phyloP scores from a whole-genome alignment of 2,329 filamentous ascomycete genomes.

The Aspergillus sp. region DNA sequence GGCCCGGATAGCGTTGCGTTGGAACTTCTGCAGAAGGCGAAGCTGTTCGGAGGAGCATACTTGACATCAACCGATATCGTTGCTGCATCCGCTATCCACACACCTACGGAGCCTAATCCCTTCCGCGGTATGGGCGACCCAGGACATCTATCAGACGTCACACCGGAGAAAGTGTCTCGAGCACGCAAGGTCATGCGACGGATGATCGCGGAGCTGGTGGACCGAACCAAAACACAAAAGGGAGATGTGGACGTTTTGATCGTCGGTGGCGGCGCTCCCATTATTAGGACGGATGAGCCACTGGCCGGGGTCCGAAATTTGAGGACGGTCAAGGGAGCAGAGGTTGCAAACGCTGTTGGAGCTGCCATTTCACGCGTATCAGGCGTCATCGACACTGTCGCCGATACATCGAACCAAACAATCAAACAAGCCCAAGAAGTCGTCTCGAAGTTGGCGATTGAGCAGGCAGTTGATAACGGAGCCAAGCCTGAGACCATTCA shows the following conservation, averaged over 20 bases:
- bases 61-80: slow-evolving; percentile 65
- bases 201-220: slow-evolving; percentile 13
- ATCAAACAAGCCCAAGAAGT: slow-evolving; percentile 26
- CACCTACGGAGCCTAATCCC: not conserved
- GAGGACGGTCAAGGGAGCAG: slow-evolving; percentile 24
- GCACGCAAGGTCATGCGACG: slow-evolving; percentile 3
- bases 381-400: slow-evolving; percentile 32
- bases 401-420: slow-evolving; percentile 12
- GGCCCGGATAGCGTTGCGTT: slow-evolving; percentile 68
- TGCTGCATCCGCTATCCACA: slow-evolving; percentile 31
- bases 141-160: not conserved
- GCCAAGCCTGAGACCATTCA: slow-evolving; percentile 35
- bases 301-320: slow-evolving; percentile 2
- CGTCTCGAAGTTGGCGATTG: slow-evolving; percentile 1
- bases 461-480: slow-evolving; percentile 8
- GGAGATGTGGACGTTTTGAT: slow-evolving; percentile 53
- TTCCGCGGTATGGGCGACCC: slow-evolving; percentile 7
- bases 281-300: slow-evolving; percentile 11
- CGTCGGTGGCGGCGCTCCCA: slow-evolving; percentile 61
- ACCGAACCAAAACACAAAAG: slow-evolving; percentile 16
- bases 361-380: slow-evolving; percentile 65
- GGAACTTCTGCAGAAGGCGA: slow-evolving; percentile 57
- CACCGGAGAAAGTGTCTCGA: not conserved
- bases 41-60: slow-evolving; percentile 61
- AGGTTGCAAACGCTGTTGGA: slow-evolving; percentile 68